A percentile compares a stretch with the other conserved stretches of the same genome.
These are phyloP conservation scores for Glycyrrhiza uralensis DNA, from an alignment of 306 rosid species.

Conservation along the genomic window DNA sequence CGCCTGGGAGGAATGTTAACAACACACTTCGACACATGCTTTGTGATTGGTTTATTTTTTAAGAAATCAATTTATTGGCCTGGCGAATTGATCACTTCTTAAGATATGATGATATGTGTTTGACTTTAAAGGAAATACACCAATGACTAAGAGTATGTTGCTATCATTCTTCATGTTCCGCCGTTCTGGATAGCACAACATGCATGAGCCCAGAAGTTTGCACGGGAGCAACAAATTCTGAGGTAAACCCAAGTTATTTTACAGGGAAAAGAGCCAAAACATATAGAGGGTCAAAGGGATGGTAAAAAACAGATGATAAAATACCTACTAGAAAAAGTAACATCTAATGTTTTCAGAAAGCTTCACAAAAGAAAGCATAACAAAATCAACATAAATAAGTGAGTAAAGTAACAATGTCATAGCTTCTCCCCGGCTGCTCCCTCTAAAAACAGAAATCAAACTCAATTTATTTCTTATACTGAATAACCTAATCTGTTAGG, in stretches of 20 bases:
- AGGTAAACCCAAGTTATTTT: neutral
- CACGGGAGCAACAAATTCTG: neutral
- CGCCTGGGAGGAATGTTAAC: neutral
- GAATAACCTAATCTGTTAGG: neutral
- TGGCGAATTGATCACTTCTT: neutral
- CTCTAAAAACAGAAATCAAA: conserved; percentile 4
- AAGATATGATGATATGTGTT: neutral
- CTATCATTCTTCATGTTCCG: neutral
- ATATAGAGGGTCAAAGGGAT: neutral
- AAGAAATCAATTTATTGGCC: neutral
- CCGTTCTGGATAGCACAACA: neutral
- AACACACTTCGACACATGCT: neutral
- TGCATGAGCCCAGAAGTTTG: neutral
- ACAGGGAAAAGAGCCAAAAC: neutral
- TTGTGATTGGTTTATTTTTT: neutral
- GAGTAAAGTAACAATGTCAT: neutral
- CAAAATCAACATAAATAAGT: neutral
- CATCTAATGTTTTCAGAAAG: neutral
- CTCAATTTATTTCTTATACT: neutral
- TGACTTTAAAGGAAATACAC: neutral
- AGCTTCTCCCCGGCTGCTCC: neutral
- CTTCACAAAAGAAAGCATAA: neutral
- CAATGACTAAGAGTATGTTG: neutral
- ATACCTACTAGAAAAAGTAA: neutral
- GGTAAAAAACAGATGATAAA: neutral